Evolutionary conservation across 352 stramenopile genomes (phyloP).

Genomic region (Pythium aphanidermatum): DNA sequence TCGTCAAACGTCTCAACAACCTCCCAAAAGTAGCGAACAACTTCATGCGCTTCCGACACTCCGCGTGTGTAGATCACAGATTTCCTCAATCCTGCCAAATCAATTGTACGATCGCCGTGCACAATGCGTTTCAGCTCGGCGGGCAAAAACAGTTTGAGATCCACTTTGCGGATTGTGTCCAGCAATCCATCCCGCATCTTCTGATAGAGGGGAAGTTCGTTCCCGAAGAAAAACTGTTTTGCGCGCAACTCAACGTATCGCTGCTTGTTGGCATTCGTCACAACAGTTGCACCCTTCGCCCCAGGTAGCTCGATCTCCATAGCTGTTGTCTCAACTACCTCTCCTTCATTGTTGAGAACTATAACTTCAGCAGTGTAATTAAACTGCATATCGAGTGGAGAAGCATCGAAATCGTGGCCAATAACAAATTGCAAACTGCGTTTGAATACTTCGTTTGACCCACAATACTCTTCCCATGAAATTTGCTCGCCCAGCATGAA

Average conservation of each 20-base stretch:
- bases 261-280: slow-evolving; percentile 69
- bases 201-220: slow-evolving; percentile 49
- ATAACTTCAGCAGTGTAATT: slow-evolving; percentile 49
- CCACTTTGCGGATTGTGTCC: slow-evolving; percentile 41
- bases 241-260: slow-evolving; percentile 58
- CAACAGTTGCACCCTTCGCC: slow-evolving; percentile 21
- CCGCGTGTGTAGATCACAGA: slow-evolving; percentile 53
- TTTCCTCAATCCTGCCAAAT: slow-evolving; percentile 45
- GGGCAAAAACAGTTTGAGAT: slow-evolving; percentile 56
- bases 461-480: slow-evolving; percentile 58
- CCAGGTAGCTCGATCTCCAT: slow-evolving; percentile 64
- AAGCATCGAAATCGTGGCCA: slow-evolving; percentile 54
- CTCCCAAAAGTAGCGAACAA: slow-evolving; percentile 57
- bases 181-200: slow-evolving; percentile 52
- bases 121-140: slow-evolving; percentile 47
- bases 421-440: slow-evolving; percentile 57
- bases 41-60: slow-evolving; percentile 29
- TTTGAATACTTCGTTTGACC: slow-evolving; percentile 46
- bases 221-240: slow-evolving; percentile 55
- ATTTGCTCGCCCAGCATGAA: slow-evolving; percentile 44
- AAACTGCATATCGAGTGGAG: slow-evolving; percentile 59
- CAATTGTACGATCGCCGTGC: slow-evolving; percentile 41
- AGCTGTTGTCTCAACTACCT: background rate
- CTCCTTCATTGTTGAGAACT: slow-evolving; percentile 19
- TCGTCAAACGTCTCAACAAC: slow-evolving; percentile 61